Evolutionary conservation across 805 yeast species (phyloP).

Genomic region (Metschnikowia rubicola): DNA sequence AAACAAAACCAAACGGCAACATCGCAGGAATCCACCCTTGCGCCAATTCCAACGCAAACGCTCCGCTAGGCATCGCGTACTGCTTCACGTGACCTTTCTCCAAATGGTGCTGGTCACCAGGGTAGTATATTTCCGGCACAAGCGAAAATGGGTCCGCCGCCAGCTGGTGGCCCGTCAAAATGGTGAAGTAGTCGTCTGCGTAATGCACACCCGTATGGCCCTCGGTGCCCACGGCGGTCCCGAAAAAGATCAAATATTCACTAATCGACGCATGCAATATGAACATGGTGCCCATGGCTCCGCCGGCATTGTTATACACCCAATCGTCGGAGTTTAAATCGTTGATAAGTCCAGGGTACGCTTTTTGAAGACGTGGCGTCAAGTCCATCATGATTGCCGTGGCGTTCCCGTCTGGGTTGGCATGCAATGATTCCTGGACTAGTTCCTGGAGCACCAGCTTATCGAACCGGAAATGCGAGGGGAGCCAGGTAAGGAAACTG

Average conservation of each 20-base stretch:
- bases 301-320: slow-evolving; percentile 98
- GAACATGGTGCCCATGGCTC: slow-evolving; percentile 97
- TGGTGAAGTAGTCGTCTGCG: slow-evolving; percentile 97
- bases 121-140: slow-evolving; percentile 65
- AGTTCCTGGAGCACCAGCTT: slow-evolving; percentile 54
- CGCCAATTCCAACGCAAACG: slow-evolving; percentile 90
- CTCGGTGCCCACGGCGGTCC: slow-evolving; percentile 90
- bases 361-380: slow-evolving; percentile 40
- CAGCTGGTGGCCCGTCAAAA: slow-evolving; percentile 70
- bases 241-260: slow-evolving; percentile 91
- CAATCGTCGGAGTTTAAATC: slow-evolving; percentile 75
- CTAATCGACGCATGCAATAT: slow-evolving; percentile 91
- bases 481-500: slow-evolving; percentile 63
- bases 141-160: slow-evolving; percentile 69
- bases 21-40: slow-evolving; percentile 99
- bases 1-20: slow-evolving; percentile 94
- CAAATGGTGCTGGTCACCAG: slow-evolving; percentile 87
- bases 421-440: slow-evolving; percentile 50
- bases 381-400: slow-evolving; percentile 62
- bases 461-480: slow-evolving; percentile 69
- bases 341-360: slow-evolving; percentile 74
- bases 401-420: slow-evolving; percentile 55
- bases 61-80: slow-evolving; percentile 77
- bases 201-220: slow-evolving; percentile 96
- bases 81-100: slow-evolving; percentile 73